These are phyloP conservation scores for Neostapfia colusana DNA, from an alignment of 176 grass and related monocot species.

Conservation along the genomic window DNA sequence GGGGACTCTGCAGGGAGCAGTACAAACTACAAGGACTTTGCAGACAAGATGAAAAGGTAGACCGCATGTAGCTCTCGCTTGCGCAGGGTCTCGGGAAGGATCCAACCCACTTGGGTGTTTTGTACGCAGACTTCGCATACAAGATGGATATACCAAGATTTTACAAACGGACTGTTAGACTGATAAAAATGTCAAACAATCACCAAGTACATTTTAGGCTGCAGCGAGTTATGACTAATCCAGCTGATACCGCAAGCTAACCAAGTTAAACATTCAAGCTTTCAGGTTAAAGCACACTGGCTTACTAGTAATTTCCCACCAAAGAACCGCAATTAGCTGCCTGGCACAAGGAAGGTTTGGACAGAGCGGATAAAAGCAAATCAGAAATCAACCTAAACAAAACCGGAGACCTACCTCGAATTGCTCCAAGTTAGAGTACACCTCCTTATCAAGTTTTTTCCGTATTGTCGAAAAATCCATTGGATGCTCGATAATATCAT, in stretches of 20 bases:
- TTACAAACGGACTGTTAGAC: not conserved
- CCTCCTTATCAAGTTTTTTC: slow-evolving; percentile 66
- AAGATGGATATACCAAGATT: not conserved
- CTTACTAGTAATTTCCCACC: not conserved
- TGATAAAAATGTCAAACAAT: slow-evolving; percentile 1
- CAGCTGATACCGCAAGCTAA: not conserved
- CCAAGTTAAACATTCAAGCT: slow-evolving; percentile 1
- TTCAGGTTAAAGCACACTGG: not conserved
- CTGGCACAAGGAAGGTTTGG: slow-evolving; percentile 11
- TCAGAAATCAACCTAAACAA: not conserved
- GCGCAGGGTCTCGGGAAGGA: too few species aligned
- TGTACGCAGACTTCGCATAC: too few species aligned
- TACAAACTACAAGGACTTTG: slow-evolving; percentile 17
- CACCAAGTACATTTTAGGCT: not conserved
- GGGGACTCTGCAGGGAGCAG: slow-evolving; percentile 19
- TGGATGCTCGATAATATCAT: slow-evolving; percentile 88
- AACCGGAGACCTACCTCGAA: slow-evolving; percentile 69
- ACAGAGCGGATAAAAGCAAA: not conserved
- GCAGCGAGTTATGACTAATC: not conserved
- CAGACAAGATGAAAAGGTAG: too few species aligned
- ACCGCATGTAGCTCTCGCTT: too few species aligned
- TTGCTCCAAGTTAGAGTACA: slow-evolving; percentile 78
- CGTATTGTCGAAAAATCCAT: slow-evolving; percentile 94
- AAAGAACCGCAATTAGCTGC: not conserved
- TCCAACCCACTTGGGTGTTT: too few species aligned